phyloP scores from a whole-genome alignment of 1,139 yeast species.

The Suhomyces maxii region DNA sequence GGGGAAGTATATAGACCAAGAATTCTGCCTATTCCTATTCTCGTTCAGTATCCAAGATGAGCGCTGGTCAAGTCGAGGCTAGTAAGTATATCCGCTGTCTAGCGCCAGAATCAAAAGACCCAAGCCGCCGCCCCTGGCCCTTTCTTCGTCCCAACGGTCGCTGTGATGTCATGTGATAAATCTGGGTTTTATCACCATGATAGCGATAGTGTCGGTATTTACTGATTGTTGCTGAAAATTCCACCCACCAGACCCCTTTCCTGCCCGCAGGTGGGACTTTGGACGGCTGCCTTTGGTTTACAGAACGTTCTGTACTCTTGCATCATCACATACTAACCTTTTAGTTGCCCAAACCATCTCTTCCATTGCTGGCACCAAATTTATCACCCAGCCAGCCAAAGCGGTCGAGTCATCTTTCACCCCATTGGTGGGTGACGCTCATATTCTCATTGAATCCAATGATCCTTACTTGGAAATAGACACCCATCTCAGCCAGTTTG shows the following conservation, averaged over 20 bases:
- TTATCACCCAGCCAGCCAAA: constrained; percentile 49
- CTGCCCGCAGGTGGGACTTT: too few relatives aligned
- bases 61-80: constrained; percentile 16
- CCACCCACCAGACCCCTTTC: too few relatives aligned
- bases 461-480: constrained; percentile 55
- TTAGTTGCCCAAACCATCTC: constrained; percentile 15
- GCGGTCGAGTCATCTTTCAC: constrained; percentile 40
- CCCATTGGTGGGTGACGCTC: constrained; percentile 23
- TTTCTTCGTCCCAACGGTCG: too few relatives aligned
- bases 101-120: too few relatives aligned
- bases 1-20: constrained; percentile 6
- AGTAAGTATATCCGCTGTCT: constrained; percentile 10
- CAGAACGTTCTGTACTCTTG: too few relatives aligned
- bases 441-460: constrained; percentile 44
- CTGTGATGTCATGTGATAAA: too few relatives aligned
- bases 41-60: constrained; percentile 10
- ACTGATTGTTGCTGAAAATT: too few relatives aligned
- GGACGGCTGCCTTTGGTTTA: too few relatives aligned
- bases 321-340: constrained; percentile 6
- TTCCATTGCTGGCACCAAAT: constrained; percentile 33
- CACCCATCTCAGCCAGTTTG: constrained; percentile 23
- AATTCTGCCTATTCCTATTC: background rate
- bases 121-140: too few relatives aligned
- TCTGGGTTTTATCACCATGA: too few relatives aligned
- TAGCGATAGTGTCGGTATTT: too few relatives aligned